Percentiles rank a stretch among this genome's conserved stretches.
Evolutionary conservation across 768 basidiomycete species (phyloP).

Genomic region (Sistotremastrum niveocremeum): DNA sequence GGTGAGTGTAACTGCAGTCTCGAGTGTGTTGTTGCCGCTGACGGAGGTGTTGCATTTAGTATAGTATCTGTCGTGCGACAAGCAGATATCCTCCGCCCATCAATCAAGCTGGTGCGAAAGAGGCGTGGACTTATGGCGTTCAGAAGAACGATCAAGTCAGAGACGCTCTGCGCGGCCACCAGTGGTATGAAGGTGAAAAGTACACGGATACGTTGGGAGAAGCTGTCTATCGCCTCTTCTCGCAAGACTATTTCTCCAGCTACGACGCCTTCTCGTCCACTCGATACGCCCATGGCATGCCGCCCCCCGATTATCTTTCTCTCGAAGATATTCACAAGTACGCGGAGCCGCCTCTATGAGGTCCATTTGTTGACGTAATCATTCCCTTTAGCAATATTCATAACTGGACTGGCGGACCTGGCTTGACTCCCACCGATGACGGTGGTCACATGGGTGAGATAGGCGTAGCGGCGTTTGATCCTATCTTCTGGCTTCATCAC

Average conservation of each 20-base stretch:
- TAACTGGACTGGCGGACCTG: neutral
- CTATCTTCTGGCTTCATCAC: slow-evolving; percentile 43
- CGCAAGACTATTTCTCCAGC: slow-evolving; percentile 1
- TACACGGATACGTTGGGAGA: neutral
- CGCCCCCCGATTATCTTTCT: neutral
- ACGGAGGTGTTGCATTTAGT: neutral
- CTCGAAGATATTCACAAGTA: slow-evolving; percentile 37
- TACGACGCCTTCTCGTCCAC: neutral
- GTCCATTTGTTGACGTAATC: slow-evolving; percentile 12
- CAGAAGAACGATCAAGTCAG: slow-evolving; percentile 3
- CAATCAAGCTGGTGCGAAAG: no score
- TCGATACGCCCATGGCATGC: no score
- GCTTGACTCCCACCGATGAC: slow-evolving; percentile 18
- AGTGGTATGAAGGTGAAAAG: slow-evolving; percentile 1
- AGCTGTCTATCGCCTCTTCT: slow-evolving; percentile 2
- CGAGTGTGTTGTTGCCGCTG: no score
- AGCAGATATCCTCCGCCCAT: no score
- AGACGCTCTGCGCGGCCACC: slow-evolving; percentile 3
- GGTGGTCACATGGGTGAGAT: slow-evolving; percentile 28
- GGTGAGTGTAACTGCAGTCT: slow-evolving; percentile 18
- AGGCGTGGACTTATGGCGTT: neutral
- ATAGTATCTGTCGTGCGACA: no score
- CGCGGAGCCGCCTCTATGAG: no score
- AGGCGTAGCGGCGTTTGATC: slow-evolving; percentile 28
- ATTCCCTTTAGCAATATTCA: neutral